phyloP scores from a whole-genome alignment of 1,139 yeast species.

The Lodderomyces theae region DNA sequence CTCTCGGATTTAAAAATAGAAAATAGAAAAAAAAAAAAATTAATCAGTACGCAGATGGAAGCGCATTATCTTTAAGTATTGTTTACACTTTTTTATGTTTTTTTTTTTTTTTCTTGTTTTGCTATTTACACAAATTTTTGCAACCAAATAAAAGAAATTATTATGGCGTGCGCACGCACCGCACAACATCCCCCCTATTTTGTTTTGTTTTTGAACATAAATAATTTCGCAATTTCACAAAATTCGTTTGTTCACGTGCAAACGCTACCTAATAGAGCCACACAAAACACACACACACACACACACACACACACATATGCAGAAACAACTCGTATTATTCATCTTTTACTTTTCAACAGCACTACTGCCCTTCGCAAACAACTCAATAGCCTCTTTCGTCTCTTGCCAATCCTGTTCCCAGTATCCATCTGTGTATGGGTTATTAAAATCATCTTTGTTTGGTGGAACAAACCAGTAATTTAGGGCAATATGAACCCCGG shows the following conservation, averaged over 20 bases:
- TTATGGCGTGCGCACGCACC: too few relatives aligned
- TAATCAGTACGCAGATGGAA: background rate
- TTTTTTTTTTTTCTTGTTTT: background rate
- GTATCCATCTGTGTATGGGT: conserved; percentile 45
- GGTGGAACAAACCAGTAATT: conserved; percentile 79
- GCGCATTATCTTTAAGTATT: background rate
- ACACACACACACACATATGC: too few relatives aligned
- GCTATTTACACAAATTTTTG: background rate
- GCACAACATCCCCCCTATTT: background rate
- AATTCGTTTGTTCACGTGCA: background rate
- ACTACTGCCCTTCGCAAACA: conserved; percentile 1
- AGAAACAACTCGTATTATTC: too few relatives aligned
- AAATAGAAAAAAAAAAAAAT: background rate
- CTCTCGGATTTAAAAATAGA: background rate
- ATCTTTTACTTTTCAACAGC: background rate
- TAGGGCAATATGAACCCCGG: conserved; percentile 53
- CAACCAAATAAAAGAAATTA: background rate
- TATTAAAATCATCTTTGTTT: conserved; percentile 24
- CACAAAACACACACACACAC: too few relatives aligned
- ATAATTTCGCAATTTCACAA: background rate
- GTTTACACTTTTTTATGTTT: too few relatives aligned
- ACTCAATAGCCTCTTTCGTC: conserved; percentile 13
- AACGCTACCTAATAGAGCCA: background rate
- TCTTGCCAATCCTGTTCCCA: conserved; percentile 50
- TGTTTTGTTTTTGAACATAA: too few relatives aligned